Conservation (phyloP, 768 basidiomycete species). For the Hypholoma fasciculare region DNA sequence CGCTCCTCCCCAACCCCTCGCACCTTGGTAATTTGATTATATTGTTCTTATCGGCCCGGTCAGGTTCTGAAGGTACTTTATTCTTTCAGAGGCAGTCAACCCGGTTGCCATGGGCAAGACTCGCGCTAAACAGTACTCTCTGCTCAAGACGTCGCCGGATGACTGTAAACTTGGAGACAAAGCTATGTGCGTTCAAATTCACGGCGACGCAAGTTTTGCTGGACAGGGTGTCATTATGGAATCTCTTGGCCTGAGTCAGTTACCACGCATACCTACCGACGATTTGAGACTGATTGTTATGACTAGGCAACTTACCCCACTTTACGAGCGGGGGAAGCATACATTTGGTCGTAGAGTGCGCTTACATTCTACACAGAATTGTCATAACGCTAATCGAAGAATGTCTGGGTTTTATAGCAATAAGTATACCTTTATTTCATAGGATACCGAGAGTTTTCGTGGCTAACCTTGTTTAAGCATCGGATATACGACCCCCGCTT, state of each 20-base stretch:
- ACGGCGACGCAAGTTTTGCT: conserved; percentile 90
- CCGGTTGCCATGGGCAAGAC: conserved; percentile 89
- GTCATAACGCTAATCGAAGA: background rate
- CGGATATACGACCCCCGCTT: conserved; percentile 90
- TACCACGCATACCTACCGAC: background rate
- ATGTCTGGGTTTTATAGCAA: conserved; percentile 39
- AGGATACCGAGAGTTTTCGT: background rate
- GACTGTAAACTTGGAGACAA: conserved; percentile 61
- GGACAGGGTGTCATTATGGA: conserved; percentile 94
- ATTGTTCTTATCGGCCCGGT: conserved; percentile 2
- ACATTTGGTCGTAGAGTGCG: conserved; percentile 89
- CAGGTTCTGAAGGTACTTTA: background rate
- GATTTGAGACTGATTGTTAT: background rate
- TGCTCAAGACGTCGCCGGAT: conserved; percentile 64
- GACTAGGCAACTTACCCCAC: conserved; percentile 80
- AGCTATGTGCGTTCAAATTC: conserved; percentile 88
- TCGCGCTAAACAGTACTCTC: conserved; percentile 84
- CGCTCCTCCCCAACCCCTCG: conserved; percentile 79
- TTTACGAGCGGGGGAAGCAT: conserved; percentile 90
- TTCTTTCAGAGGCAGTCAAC: conserved; percentile 71
- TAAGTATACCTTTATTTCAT: conserved; percentile 39
- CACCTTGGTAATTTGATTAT: conserved; percentile 52
- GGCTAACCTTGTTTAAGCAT: conserved; percentile 50
- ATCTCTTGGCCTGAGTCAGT: conserved; percentile 75
- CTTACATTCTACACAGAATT: conserved; percentile 8